Percentiles rank a stretch among this genome's conserved stretches.
Evolutionary conservation across 2,329 filamentous ascomycete species (phyloP).

Genomic region (Celoporthe dispersa): DNA sequence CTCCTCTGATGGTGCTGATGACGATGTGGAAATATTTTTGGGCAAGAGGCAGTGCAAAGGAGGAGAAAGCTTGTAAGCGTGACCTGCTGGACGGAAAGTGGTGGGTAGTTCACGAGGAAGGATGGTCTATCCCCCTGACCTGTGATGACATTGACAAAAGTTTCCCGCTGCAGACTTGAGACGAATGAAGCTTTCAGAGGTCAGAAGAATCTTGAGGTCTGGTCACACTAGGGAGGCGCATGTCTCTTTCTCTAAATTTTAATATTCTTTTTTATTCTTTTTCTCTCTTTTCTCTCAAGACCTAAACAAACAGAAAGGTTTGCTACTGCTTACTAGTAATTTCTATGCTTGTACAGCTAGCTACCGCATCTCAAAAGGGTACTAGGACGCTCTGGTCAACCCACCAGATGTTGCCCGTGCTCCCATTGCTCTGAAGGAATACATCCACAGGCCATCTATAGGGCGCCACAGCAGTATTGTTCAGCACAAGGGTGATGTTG

Average conservation of each 20-base stretch:
- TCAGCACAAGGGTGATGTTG: conserved; percentile 52
- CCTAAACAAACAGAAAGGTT: neutral
- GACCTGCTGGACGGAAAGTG: neutral
- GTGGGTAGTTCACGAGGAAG: neutral
- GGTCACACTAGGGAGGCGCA: neutral
- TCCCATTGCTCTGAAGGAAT: conserved; percentile 31
- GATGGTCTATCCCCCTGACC: neutral
- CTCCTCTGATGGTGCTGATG: conserved; percentile 1
- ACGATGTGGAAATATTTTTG: neutral
- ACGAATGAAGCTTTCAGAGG: neutral
- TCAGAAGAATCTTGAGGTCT: neutral
- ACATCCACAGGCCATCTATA: conserved; percentile 36
- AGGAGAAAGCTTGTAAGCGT: neutral
- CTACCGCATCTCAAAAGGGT: conserved; percentile 17
- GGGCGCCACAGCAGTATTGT: conserved; percentile 36
- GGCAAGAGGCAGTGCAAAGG: neutral
- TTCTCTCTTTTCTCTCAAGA: neutral
- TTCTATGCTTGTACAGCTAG: neutral
- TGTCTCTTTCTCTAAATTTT: neutral
- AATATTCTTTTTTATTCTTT: too few species aligned
- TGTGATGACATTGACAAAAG: neutral
- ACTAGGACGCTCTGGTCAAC: conserved; percentile 32
- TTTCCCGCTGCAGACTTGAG: neutral
- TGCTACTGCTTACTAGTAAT: neutral
- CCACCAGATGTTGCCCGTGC: conserved; percentile 30